phyloP scores from a whole-genome alignment of 805 yeast genomes.

The Metahyphopichia silvanorum region DNA sequence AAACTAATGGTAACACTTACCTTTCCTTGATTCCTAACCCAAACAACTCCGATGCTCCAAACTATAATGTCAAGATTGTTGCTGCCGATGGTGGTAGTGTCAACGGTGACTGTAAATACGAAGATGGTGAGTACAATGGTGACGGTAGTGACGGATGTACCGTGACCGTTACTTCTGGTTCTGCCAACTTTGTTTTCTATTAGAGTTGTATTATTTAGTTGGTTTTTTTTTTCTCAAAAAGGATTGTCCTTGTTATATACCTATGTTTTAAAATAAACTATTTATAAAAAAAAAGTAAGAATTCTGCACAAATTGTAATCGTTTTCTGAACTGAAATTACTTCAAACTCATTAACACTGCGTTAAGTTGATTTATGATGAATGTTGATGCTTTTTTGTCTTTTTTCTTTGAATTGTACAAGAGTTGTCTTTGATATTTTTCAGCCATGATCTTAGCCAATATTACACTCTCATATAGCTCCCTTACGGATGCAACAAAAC shows the following conservation, averaged over 20 bases:
- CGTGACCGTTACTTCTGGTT: conserved; percentile 80
- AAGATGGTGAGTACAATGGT: conserved; percentile 70
- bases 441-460: too few relatives aligned
- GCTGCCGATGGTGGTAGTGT: conserved; percentile 50
- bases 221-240: background rate
- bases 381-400: too few relatives aligned
- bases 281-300: too few relatives aligned
- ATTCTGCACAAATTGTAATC: too few relatives aligned
- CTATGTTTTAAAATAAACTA: background rate
- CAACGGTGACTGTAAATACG: conserved; percentile 76
- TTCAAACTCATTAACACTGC: too few relatives aligned
- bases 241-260: background rate
- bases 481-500: too few relatives aligned
- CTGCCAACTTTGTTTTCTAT: conserved; percentile 80
- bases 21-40: conserved; percentile 77
- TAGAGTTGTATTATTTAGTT: conserved; percentile 1
- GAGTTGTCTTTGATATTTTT: too few relatives aligned
- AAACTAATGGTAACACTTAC: conserved; percentile 56
- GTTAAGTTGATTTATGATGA: too few relatives aligned
- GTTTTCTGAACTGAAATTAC: too few relatives aligned
- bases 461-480: too few relatives aligned
- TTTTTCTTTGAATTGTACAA: too few relatives aligned
- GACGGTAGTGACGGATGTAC: conserved; percentile 86
- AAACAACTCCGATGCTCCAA: conserved; percentile 49
- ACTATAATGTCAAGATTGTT: conserved; percentile 42